These are phyloP conservation scores for Cladosporium sp. DNA, from an alignment of 2,329 filamentous ascomycete genomes.

Conservation along the genomic window DNA sequence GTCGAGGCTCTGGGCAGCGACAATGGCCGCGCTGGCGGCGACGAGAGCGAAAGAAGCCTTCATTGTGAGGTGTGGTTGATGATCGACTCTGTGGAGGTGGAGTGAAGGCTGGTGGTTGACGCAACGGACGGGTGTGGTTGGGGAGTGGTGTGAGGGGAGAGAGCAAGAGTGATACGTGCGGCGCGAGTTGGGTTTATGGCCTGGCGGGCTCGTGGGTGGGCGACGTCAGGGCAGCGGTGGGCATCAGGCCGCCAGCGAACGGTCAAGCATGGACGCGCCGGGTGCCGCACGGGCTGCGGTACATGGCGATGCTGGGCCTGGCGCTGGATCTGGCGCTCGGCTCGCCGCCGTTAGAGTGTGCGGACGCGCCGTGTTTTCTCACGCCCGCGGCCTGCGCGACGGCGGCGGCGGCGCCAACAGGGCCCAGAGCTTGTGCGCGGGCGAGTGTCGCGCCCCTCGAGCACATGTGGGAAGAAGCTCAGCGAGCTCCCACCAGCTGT, in stretches of 20 bases:
- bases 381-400: not conserved
- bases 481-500: too few relatives aligned
- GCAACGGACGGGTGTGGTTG: not conserved
- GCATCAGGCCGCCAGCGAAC: too few relatives aligned
- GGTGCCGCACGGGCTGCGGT: too few relatives aligned
- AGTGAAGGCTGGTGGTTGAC: not conserved
- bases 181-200: not conserved
- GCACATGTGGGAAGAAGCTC: too few relatives aligned
- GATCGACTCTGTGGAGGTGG: not conserved
- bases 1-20: constrained; percentile 27
- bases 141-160: not conserved
- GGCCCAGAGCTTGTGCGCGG: constrained; percentile 2
- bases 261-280: too few relatives aligned
- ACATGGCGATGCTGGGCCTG: not conserved
- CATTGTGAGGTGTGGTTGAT: constrained; percentile 22
- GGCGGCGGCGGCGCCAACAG: not conserved
- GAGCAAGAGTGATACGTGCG: not conserved
- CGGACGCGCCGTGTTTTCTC: not conserved
- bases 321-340: not conserved
- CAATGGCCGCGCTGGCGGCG: constrained; percentile 28
- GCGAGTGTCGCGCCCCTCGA: too few relatives aligned
- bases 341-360: not conserved
- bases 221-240: not conserved
- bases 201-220: not conserved
- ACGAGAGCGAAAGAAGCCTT: constrained; percentile 28